Evolutionary conservation across 805 yeast species (phyloP).

Genomic region (Scheffersomyces spartinae): DNA sequence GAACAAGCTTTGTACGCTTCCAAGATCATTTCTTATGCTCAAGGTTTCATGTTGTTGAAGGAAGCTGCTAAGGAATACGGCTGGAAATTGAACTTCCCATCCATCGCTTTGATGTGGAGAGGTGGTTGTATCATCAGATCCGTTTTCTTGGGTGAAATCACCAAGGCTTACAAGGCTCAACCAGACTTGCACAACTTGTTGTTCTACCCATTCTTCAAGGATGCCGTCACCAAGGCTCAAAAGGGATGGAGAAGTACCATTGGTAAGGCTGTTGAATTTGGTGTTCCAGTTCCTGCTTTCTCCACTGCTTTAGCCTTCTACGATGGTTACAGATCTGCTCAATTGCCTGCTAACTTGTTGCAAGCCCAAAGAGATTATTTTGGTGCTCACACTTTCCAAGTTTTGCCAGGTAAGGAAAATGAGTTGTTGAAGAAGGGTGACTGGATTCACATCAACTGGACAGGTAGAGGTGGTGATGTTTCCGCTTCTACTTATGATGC

Average conservation of each 20-base stretch:
- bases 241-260: slow-evolving; percentile 88
- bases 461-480: slow-evolving; percentile 97
- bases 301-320: slow-evolving; percentile 93
- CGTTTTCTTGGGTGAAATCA: slow-evolving; percentile 93
- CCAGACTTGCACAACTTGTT: slow-evolving; percentile 91
- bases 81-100: slow-evolving; percentile 97
- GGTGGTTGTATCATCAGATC: slow-evolving; percentile 99
- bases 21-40: slow-evolving; percentile 96
- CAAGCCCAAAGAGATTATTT: slow-evolving; percentile 99
- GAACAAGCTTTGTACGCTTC: slow-evolving; percentile 99
- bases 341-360: slow-evolving; percentile 92
- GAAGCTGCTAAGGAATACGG: slow-evolving; percentile 96
- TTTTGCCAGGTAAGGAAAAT: slow-evolving; percentile 76
- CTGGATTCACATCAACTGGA: slow-evolving; percentile 97
- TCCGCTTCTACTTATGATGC: slow-evolving; percentile 93
- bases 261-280: slow-evolving; percentile 65
- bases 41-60: slow-evolving; percentile 98
- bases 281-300: slow-evolving; percentile 98
- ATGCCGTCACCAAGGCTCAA: slow-evolving; percentile 90
- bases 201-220: slow-evolving; percentile 88
- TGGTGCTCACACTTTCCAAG: slow-evolving; percentile 98
- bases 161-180: slow-evolving; percentile 88
- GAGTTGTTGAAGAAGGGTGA: slow-evolving; percentile 66
- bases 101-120: slow-evolving; percentile 99
- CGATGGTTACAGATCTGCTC: slow-evolving; percentile 96